A percentile compares a stretch with the other conserved stretches of the same genome.
Evolutionary conservation across 257 asterid species (phyloP).

Genomic region (Cynanchum wilfordii): DNA sequence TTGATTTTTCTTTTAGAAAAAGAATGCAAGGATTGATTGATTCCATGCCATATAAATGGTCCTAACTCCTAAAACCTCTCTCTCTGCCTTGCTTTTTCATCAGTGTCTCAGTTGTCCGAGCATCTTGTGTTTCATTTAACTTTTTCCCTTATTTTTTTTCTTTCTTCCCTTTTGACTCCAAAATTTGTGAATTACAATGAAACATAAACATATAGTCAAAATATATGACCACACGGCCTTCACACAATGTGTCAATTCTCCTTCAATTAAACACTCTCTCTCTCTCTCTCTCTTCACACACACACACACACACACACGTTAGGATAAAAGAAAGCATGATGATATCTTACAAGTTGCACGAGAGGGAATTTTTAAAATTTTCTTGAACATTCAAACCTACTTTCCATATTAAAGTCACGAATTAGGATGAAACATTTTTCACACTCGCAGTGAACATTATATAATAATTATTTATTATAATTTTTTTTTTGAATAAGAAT

Average conservation of each 20-base stretch:
- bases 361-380: background rate
- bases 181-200: background rate
- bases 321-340: background rate
- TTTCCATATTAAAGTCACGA: too few species aligned
- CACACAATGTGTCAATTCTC: too few species aligned
- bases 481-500: too few species aligned
- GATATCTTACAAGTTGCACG: background rate
- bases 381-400: too few species aligned
- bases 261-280: too few species aligned
- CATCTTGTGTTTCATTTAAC: slow-evolving; percentile 9
- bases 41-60: background rate
- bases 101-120: background rate
- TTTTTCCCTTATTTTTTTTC: background rate
- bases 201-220: background rate
- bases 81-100: background rate
- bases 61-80: background rate
- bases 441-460: too few species aligned
- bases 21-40: too few species aligned
- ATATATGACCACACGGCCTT: background rate
- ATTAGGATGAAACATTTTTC: too few species aligned
- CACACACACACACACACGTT: too few species aligned
- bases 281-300: too few species aligned
- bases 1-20: too few species aligned
- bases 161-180: slow-evolving; percentile 11
- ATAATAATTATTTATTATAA: too few species aligned